Evolutionary conservation across 2,329 filamentous ascomycete species (phyloP).

Genomic region (Hortaea sp.): DNA sequence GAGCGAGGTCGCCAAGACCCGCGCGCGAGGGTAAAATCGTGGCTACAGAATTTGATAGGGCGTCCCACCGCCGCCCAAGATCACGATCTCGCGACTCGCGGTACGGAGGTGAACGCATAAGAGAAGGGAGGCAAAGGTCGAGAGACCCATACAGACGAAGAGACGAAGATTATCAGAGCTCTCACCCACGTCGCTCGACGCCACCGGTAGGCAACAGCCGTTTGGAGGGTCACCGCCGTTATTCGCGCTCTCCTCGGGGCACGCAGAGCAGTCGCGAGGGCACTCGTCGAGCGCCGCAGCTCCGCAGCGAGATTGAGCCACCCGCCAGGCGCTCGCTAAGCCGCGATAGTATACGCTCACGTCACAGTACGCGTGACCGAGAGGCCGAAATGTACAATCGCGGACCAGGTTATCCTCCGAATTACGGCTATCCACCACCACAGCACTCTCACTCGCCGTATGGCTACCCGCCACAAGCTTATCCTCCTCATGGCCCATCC

Average conservation of each 20-base stretch:
- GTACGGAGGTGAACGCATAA: slow-evolving; percentile 24
- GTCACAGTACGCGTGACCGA: slow-evolving; percentile 6
- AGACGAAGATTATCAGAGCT: slow-evolving; percentile 1
- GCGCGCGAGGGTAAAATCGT: slow-evolving; percentile 12
- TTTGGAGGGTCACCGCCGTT: slow-evolving; percentile 1
- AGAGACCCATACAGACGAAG: slow-evolving; percentile 18
- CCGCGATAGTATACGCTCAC: slow-evolving; percentile 14
- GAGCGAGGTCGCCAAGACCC: slow-evolving; percentile 24
- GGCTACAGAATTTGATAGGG: slow-evolving; percentile 5
- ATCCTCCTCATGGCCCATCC: slow-evolving; percentile 26
- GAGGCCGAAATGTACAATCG: slow-evolving; percentile 24
- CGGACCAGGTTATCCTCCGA: slow-evolving; percentile 17
- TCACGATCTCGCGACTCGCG: slow-evolving; percentile 32
- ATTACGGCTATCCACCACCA: slow-evolving; percentile 37
- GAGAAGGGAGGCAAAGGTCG: slow-evolving; percentile 24
- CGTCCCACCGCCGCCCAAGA: slow-evolving; percentile 19
- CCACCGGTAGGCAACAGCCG: neutral
- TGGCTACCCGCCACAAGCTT: slow-evolving; percentile 41
- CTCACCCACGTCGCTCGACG: slow-evolving; percentile 1
- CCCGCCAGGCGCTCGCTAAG: slow-evolving; percentile 12
- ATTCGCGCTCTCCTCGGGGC: slow-evolving; percentile 12
- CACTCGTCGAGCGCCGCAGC: slow-evolving; percentile 2
- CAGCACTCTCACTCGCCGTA: slow-evolving; percentile 51
- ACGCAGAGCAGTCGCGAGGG: slow-evolving; percentile 10
- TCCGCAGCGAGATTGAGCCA: neutral